These are phyloP conservation scores for Punica granatum DNA, from an alignment of 345 rosid species.

Conservation along the genomic window DNA sequence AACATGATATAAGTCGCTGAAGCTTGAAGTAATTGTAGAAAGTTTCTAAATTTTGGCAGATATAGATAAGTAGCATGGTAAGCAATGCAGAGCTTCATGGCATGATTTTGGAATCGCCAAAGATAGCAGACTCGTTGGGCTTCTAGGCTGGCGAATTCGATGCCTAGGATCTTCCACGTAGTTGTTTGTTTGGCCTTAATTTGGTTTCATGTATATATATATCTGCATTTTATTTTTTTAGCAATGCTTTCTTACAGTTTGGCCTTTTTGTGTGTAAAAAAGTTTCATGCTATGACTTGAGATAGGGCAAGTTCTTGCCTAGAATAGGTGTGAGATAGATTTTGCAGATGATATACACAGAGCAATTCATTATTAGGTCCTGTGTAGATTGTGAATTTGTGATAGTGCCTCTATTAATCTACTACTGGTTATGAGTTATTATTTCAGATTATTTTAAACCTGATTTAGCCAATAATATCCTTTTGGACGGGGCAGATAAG, in stretches of 20 bases:
- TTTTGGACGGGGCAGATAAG: neutral
- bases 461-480: neutral
- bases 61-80: neutral
- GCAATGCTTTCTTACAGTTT: no score
- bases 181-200: neutral
- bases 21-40: neutral
- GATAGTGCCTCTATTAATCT: neutral
- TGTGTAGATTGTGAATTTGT: neutral
- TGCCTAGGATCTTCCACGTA: neutral
- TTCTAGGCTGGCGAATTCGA: neutral
- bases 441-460: neutral
- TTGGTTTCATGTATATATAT: no score
- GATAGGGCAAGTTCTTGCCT: neutral
- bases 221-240: no score
- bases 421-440: neutral
- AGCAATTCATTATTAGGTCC: neutral
- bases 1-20: neutral
- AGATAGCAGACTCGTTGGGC: neutral
- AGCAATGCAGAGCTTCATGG: neutral
- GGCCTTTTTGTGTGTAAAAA: no score
- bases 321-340: neutral
- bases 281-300: no score
- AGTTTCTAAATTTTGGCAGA: neutral
- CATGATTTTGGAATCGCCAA: neutral
- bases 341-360: neutral